These are phyloP conservation scores for Edaphochlamys debaryana DNA, from an alignment of 139 green algal genomes.

Conservation along the genomic window DNA sequence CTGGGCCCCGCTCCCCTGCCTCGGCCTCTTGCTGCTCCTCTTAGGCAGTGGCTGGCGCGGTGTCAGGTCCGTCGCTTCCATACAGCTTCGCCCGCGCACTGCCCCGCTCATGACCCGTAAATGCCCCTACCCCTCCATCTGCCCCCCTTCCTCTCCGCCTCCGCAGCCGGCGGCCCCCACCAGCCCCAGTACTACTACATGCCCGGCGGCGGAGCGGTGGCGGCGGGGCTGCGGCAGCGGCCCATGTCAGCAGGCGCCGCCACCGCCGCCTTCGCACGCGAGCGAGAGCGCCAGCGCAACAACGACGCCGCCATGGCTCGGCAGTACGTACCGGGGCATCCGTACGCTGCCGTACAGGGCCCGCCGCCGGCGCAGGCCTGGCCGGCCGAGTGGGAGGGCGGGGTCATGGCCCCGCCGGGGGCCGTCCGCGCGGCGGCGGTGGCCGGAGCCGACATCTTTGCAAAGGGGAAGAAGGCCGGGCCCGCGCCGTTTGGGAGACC, in stretches of 20 bases:
- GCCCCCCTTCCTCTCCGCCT: neutral
- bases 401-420: neutral
- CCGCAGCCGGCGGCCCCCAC: too few species aligned
- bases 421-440: neutral
- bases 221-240: neutral
- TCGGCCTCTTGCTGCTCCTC: too few species aligned
- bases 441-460: neutral
- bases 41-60: too few species aligned
- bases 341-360: neutral
- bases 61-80: too few species aligned
- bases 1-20: too few species aligned
- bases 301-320: neutral
- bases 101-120: too few species aligned
- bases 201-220: neutral
- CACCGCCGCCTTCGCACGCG: neutral
- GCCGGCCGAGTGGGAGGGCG: neutral
- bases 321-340: neutral
- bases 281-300: neutral
- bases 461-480: too few species aligned
- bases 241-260: conserved; percentile 1
- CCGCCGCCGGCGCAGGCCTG: neutral
- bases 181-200: neutral
- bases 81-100: too few species aligned
- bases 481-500: neutral
- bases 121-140: too few species aligned